phyloP scores from a whole-genome alignment of 2,329 filamentous ascomycete genomes.

The Penicillium sp. region DNA sequence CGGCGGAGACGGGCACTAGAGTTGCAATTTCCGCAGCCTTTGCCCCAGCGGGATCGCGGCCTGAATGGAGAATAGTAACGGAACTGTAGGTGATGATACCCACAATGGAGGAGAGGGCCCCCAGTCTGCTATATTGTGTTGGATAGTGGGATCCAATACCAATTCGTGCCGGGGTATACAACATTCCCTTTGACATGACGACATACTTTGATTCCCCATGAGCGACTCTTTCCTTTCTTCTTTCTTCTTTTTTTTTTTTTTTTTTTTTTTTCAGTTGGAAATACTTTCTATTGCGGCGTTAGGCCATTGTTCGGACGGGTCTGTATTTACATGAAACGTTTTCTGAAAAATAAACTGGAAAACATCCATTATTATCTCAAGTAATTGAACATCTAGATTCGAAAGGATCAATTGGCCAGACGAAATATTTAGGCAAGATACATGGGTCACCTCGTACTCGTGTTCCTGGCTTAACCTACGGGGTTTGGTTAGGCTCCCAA shows the following conservation, averaged over 20 bases:
- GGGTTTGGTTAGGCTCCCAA: not conserved
- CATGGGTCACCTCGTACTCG: not conserved
- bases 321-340: not conserved
- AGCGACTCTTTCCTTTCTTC: not conserved
- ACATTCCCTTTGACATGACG: not conserved
- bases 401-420: too few relatives aligned
- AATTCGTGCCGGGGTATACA: not conserved
- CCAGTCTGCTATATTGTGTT: not conserved
- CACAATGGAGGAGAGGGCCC: conserved; percentile 4
- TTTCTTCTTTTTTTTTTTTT: not conserved
- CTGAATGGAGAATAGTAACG: conserved; percentile 2
- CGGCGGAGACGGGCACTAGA: conserved; percentile 26
- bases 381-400: not conserved
- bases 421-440: too few relatives aligned
- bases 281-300: not conserved
- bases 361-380: not conserved
- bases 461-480: not conserved
- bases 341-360: not conserved
- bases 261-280: not conserved
- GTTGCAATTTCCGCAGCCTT: conserved; percentile 28
- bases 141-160: conserved; percentile 2
- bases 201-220: not conserved
- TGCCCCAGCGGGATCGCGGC: conserved; percentile 19
- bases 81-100: conserved; percentile 2
- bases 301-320: too few relatives aligned